Evolutionary conservation across 768 basidiomycete species (phyloP), one percentile per base, ranked within the genome.

Genomic region (Kwoniella newhampshirensis): DNA sequence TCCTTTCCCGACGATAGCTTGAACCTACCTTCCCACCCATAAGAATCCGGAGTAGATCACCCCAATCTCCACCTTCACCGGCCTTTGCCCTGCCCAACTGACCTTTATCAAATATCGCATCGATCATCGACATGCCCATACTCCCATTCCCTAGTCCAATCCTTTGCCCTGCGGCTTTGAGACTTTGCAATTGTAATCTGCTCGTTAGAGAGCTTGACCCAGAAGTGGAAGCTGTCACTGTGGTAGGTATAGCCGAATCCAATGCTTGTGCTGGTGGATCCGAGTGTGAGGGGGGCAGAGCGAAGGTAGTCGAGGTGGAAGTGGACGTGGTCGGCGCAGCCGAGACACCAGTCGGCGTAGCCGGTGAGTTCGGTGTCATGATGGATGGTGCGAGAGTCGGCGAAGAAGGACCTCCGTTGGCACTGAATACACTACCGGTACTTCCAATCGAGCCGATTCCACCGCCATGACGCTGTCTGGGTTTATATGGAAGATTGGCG

Each of bases 61-160:
- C 67, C 75, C 77, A 76, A 21, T 71, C 66, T 17, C 67, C 67
- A 30, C 71, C 65, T 51, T 66, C 64, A 5, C 62, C 62, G 11
- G 54, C 56, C 54, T 66, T 57, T 3, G 30, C 60, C 25, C 64
- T 60, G 13, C 63, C 62, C 0, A 61, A 43, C 62, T 68, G 66
- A 32, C 68, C 71, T 52, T 76, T 75, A 17, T 75, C 74, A 27
- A 75, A 73, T 1, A 75, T 59, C 8, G 69, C 63, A 51, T 78
- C 77, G 32, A 78, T 64, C 68, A 78, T 73, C 27, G 70, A 64
- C 71, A 76, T 78, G 5, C 77, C 77, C 49, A 74, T 65, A 39
- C 62, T 70, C 6, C 73, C 76, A 49, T 75, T 75, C 6, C 64
- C 68, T 26, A 78, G 55, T 0, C 77, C 75, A 9, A 75, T 66